A percentile compares a stretch with the other conserved stretches of the same genome.
These are phyloP conservation scores for Amoeboaphelidium protococcarum DNA, from an alignment of 371 early-diverging fungal genomes.

Conservation along the genomic window DNA sequence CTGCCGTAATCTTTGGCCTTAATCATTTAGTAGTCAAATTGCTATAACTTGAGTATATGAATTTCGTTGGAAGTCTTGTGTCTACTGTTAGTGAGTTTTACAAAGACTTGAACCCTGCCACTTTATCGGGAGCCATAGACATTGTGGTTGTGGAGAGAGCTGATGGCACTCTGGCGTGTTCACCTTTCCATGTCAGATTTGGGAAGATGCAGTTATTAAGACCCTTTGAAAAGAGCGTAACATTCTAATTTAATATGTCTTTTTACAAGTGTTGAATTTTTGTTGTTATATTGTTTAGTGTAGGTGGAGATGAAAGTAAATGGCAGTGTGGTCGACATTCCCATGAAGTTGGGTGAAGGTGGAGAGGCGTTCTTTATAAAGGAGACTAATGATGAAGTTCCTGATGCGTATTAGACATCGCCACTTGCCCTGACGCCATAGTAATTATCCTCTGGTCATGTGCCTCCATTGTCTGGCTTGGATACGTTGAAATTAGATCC, in stretches of 20 bases:
- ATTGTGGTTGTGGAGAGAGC: constrained; percentile 71
- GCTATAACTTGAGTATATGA: no score
- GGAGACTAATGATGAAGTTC: constrained; percentile 54
- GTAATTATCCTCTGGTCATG: constrained; percentile 7
- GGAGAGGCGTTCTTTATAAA: constrained; percentile 96
- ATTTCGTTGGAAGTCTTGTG: constrained; percentile 10
- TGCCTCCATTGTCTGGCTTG: no score
- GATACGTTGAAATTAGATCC: no score
- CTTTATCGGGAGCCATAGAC: constrained; percentile 95
- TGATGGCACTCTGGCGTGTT: constrained; percentile 51
- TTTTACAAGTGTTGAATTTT: no score
- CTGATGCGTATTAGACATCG: no score
- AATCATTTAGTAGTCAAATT: no score
- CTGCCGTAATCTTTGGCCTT: no score
- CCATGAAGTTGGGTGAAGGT: constrained; percentile 92
- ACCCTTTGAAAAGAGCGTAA: constrained; percentile 67
- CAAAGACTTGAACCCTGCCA: constrained; percentile 89
- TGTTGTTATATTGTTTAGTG: no score
- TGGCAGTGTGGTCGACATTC: constrained; percentile 37
- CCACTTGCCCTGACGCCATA: no score
- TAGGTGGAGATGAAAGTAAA: constrained; percentile 74
- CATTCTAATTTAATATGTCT: no score
- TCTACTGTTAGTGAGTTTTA: constrained; percentile 74
- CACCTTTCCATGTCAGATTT: constrained; percentile 96
- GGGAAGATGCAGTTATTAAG: constrained; percentile 78